Percentiles rank a stretch among this genome's conserved stretches.
Conservation (phyloP, 164 flowering plant genomes). For the Annona cherimola region DNA sequence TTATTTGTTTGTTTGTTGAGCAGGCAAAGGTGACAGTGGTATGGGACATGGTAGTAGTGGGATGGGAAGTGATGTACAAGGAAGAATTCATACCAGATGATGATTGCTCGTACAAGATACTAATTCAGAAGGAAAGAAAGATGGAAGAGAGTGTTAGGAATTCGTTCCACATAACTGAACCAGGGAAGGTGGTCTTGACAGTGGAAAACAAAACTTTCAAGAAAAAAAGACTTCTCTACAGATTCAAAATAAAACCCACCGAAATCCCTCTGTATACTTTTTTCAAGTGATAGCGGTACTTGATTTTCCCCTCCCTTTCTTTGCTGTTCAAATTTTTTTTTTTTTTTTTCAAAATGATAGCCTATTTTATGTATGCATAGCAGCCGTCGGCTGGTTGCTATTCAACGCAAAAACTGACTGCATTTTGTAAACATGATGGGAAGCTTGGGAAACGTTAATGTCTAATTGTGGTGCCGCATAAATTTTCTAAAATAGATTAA, state of each 20-base stretch:
- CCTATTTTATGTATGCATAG: too few species aligned
- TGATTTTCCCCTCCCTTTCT: too few species aligned
- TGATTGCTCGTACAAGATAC: constrained; percentile 65
- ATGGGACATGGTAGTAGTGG: constrained; percentile 66
- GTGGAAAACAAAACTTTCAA: constrained; percentile 43
- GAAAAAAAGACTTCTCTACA: constrained; percentile 51
- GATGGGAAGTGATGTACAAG: constrained; percentile 65
- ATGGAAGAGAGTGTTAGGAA: constrained; percentile 39
- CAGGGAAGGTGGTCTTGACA: constrained; percentile 61
- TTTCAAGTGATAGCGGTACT: too few species aligned
- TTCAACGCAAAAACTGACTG: too few species aligned
- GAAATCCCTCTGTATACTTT: constrained; percentile 17
- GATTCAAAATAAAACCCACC: constrained; percentile 51
- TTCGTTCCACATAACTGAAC: constrained; percentile 66
- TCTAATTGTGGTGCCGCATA: too few species aligned
- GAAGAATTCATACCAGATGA: constrained; percentile 84
- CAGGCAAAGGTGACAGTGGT: constrained; percentile 54
- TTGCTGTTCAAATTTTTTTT: too few species aligned
- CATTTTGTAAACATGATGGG: too few species aligned
- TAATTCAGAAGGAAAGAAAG: constrained; percentile 41
- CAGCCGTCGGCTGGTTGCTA: too few species aligned
- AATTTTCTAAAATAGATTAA: too few species aligned
- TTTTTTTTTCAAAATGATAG: too few species aligned
- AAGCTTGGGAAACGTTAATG: too few species aligned
- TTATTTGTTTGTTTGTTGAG: background rate